A percentile compares a stretch with the other conserved stretches of the same genome.
phyloP scores from a whole-genome alignment of 768 basidiomycete genomes.

The Auriscalpium orientale region DNA sequence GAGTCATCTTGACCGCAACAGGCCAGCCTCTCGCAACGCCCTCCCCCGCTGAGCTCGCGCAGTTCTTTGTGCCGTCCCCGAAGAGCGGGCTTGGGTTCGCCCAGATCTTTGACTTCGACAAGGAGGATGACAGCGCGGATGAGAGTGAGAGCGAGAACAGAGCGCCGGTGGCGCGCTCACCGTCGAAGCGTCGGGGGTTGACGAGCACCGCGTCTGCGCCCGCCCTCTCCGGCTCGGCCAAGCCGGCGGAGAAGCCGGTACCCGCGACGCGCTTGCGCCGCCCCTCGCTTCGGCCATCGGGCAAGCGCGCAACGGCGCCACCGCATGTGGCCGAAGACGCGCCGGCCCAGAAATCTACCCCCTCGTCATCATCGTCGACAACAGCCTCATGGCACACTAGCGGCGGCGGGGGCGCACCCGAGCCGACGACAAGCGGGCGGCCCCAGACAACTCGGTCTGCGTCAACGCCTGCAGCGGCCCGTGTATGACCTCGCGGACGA shows the following conservation, averaged over 20 bases:
- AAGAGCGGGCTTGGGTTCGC: conserved; percentile 68
- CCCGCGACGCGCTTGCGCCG: background rate
- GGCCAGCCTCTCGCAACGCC: conserved; percentile 72
- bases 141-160: conserved; percentile 21
- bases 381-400: background rate
- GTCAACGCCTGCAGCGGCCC: background rate
- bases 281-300: background rate
- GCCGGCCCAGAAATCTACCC: conserved; percentile 4
- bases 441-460: background rate
- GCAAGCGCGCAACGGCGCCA: background rate
- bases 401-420: background rate
- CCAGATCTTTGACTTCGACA: conserved; percentile 64
- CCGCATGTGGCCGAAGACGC: background rate
- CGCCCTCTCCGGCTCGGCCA: background rate
- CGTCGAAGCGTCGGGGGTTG: conserved; percentile 31
- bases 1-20: conserved; percentile 72
- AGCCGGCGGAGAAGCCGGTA: background rate
- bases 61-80: conserved; percentile 62
- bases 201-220: conserved; percentile 10
- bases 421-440: conserved; percentile 2
- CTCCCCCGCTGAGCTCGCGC: conserved; percentile 54
- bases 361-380: conserved; percentile 8
- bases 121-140: conserved; percentile 24
- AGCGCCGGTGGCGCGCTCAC: conserved; percentile 31
- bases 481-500: conserved; percentile 66